Evolutionary conservation across 352 stramenopile genomes (phyloP).

Genomic region (Phytophthora brassicae): DNA sequence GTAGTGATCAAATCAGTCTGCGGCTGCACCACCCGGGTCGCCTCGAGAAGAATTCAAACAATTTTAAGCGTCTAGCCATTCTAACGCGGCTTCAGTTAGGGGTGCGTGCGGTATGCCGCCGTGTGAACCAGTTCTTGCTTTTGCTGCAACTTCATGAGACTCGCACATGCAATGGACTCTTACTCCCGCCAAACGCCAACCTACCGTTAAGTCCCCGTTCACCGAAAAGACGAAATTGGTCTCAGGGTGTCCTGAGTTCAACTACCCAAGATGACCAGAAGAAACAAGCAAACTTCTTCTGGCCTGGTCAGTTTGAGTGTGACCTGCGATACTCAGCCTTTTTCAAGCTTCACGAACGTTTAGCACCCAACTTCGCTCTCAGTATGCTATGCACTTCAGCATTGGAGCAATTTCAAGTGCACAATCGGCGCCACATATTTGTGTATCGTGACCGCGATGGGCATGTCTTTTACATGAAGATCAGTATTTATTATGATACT

Average conservation of each 20-base stretch:
- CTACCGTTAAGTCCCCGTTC: conserved; percentile 44
- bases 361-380: conserved; percentile 76
- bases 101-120: conserved; percentile 65
- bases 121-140: conserved; percentile 85
- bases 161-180: conserved; percentile 65
- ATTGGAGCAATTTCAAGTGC: conserved; percentile 88
- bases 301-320: conserved; percentile 87
- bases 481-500: conserved; percentile 57
- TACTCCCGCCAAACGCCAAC: conserved; percentile 52
- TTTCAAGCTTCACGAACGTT: conserved; percentile 80
- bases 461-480: conserved; percentile 91
- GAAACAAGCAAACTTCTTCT: conserved; percentile 64
- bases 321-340: conserved; percentile 75
- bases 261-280: conserved; percentile 12
- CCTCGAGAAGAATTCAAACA: conserved; percentile 14
- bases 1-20: conserved; percentile 49
- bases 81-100: conserved; percentile 77
- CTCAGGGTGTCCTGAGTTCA: conserved; percentile 26
- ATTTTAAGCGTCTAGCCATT: conserved; percentile 58
- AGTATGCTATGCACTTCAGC: conserved; percentile 84
- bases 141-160: conserved; percentile 86
- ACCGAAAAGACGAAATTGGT: conserved; percentile 37
- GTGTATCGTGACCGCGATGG: conserved; percentile 84
- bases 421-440: conserved; percentile 87
- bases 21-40: conserved; percentile 62